Conservation (phyloP, 2,329 filamentous ascomycete species). For the Phialemonium atrogriseum region DNA sequence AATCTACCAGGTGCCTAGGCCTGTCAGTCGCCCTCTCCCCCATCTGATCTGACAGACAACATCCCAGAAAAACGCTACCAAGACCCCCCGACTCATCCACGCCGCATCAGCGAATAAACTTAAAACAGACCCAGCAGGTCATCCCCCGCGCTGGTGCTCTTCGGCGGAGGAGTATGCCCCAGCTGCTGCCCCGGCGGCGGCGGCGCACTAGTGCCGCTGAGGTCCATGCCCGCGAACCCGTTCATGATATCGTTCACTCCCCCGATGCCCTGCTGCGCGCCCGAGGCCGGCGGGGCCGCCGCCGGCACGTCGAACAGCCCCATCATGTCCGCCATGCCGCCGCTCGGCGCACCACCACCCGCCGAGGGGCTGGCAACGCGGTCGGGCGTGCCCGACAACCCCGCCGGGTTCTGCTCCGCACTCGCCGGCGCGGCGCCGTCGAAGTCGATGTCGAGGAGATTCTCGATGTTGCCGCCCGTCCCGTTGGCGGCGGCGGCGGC, state of each 20-base stretch:
- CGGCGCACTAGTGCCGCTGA: constrained; percentile 58
- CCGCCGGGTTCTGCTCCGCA: constrained; percentile 50
- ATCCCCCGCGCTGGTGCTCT: constrained; percentile 42
- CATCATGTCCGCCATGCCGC: constrained; percentile 55
- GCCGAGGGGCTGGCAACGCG: constrained; percentile 54
- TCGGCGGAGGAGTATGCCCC: constrained; percentile 28
- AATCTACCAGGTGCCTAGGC: too few species aligned
- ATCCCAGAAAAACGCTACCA: too few species aligned
- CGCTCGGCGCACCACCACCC: constrained; percentile 22
- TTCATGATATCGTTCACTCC: constrained; percentile 85
- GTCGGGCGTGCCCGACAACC: constrained; percentile 62
- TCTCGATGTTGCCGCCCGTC: constrained; percentile 73
- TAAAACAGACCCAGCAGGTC: constrained; percentile 54
- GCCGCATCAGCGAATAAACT: too few species aligned
- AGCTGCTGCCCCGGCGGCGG: constrained; percentile 50
- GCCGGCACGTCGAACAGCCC: constrained; percentile 62
- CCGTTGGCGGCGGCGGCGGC: constrained; percentile 49
- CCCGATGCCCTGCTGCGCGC: constrained; percentile 7
- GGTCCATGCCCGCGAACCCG: constrained; percentile 74
- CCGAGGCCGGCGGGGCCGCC: constrained; percentile 32
- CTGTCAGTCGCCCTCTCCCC: too few species aligned
- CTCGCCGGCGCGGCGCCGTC: constrained; percentile 91
- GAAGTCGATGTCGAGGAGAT: constrained; percentile 64
- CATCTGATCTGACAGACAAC: too few species aligned
- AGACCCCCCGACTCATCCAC: too few species aligned